Conservation (phyloP, 345 rosid genomes). For the Lepidium africanum region DNA sequence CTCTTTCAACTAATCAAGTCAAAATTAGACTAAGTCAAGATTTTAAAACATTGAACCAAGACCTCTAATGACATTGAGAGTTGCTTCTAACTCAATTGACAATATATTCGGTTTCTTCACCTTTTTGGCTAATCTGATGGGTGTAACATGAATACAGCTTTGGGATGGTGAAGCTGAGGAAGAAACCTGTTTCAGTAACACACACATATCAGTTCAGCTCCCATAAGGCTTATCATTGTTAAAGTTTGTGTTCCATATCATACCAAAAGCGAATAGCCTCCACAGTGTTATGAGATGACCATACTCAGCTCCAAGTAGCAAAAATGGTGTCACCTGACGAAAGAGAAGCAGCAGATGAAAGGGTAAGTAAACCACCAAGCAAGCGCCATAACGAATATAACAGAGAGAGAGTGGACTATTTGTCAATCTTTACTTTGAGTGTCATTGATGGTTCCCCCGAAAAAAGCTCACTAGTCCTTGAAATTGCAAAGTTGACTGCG, state of each 20-base stretch:
- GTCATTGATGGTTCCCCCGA: constrained; percentile 95
- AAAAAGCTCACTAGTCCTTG: constrained; percentile 58
- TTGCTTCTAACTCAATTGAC: not conserved
- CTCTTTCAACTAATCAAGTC: constrained; percentile 43
- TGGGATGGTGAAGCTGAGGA: constrained; percentile 73
- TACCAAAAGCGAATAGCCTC: constrained; percentile 72
- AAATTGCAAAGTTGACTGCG: constrained; percentile 63
- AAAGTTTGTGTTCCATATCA: constrained; percentile 3
- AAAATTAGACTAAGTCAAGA: constrained; percentile 1
- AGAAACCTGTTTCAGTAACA: constrained; percentile 56
- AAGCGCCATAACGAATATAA: not conserved
- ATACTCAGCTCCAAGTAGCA: constrained; percentile 84
- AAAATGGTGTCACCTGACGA: constrained; percentile 68
- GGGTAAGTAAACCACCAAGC: not conserved
- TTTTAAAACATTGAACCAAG: not conserved
- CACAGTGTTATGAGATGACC: constrained; percentile 72
- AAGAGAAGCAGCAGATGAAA: not conserved
- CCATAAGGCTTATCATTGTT: not conserved
- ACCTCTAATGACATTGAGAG: not conserved
- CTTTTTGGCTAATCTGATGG: constrained; percentile 53
- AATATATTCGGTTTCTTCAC: constrained; percentile 23
- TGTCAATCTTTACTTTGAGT: constrained; percentile 50
- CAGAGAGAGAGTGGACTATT: not conserved
- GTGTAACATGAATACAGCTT: constrained; percentile 62
- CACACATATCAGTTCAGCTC: constrained; percentile 1